Evolutionary conservation across 331 rosid genomes (phyloP).

Genomic region (Telfairia occidentalis): DNA sequence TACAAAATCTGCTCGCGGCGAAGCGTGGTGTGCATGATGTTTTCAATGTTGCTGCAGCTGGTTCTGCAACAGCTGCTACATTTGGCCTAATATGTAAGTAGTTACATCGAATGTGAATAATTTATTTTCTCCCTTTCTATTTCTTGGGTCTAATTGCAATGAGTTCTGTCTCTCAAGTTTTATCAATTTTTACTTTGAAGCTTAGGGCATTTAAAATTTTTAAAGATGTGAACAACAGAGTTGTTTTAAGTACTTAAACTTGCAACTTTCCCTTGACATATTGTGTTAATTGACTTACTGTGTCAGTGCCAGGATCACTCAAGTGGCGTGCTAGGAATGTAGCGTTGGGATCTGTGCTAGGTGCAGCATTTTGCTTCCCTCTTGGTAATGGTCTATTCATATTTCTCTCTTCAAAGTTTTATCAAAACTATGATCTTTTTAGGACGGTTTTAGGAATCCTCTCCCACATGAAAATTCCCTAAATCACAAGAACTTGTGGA

Average conservation of each 20-base stretch:
- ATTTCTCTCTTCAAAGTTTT: neutral
- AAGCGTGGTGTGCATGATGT: conserved; percentile 78
- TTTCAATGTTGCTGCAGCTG: conserved; percentile 77
- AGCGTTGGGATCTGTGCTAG: conserved; percentile 65
- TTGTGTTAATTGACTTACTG: conserved; percentile 7
- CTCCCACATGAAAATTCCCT: neutral
- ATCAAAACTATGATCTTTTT: neutral
- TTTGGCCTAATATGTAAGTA: conserved; percentile 77
- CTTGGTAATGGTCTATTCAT: conserved; percentile 29
- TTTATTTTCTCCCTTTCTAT: neutral
- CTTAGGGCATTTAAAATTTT: neutral
- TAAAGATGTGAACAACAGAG: neutral
- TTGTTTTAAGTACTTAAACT: neutral
- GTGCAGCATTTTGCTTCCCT: conserved; percentile 81
- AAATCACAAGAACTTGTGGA: neutral
- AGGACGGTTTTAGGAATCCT: neutral
- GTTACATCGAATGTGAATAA: neutral
- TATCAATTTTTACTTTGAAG: neutral
- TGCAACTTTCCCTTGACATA: conserved; percentile 6
- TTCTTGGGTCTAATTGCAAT: neutral
- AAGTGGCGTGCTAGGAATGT: conserved; percentile 81
- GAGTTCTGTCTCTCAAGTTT: neutral
- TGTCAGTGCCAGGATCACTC: conserved; percentile 79
- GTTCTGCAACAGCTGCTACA: conserved; percentile 86
- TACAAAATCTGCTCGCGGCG: conserved; percentile 71